Base-by-base conservation (phyloP, 2,329 filamentous ascomycete species). In the Paradendryphiella salina region DNA sequence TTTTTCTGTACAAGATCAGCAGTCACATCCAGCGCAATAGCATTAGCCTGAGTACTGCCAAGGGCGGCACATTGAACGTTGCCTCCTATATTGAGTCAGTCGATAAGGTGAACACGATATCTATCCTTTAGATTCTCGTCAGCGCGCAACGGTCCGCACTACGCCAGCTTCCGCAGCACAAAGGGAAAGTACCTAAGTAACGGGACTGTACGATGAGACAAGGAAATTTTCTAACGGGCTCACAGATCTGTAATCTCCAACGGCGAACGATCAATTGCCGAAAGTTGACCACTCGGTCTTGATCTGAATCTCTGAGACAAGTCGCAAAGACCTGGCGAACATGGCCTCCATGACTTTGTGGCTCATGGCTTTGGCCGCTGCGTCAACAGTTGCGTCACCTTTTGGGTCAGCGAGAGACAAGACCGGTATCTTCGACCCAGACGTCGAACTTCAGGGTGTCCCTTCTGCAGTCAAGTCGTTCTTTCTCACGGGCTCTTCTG, bases 351-450 rank as follows among this genome's bases (percentile, higher is more conserved):
- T 54, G 26, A 33, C 57, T 18, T 37, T 64, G 15, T 67, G 59
- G 63, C 26, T 68, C 29, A 50, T 63, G 18, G 54, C 61, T 15
- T 31, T 66, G 39, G 57, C 68, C 35, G 68, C 60, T 26, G 54
- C 55, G 20, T 57, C 57, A 7, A 39, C 63, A 9, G 55, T 36
- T 23, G 65, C 67, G 13, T 60, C 58, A 5, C 59, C 66, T 18
- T 43, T 65, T 10, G 37, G 65, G 5, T 46, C 52, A 13, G 43
- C 38, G 2, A 38, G 49, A 7, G 32, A 46, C 13, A 38, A 45
- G 4, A 9, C 54, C 14, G 37, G 44, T 18, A 39, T 54, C 6
- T 50, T 65, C 5, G 38, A 55, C 14, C 46, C 61, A 8, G 56
- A 66, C 10, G 46, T 62, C 13, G 58, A 64, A 20, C 57, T 71